Conservation (phyloP, 495 filamentous ascomycete species). For the Penicillium nucicola region DNA sequence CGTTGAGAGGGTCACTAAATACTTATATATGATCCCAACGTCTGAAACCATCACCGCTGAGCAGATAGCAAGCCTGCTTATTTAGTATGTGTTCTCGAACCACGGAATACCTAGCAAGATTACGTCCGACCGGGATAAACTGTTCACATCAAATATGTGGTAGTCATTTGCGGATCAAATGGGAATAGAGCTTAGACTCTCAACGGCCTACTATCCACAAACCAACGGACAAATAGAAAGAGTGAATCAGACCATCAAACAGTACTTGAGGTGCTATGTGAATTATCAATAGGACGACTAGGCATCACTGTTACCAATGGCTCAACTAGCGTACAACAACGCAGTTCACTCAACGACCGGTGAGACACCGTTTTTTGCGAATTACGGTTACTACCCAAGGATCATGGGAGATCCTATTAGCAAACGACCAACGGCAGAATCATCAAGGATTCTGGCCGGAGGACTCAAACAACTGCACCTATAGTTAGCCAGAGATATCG, state of each 20-base stretch:
- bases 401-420: constrained; percentile 6
- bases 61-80: background rate
- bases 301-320: background rate
- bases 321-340: constrained; percentile 14
- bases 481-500: constrained; percentile 14
- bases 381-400: constrained; percentile 5
- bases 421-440: constrained; percentile 1
- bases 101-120: background rate
- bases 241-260: constrained; percentile 6
- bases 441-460: background rate
- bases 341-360: background rate
- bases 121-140: background rate
- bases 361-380: constrained; percentile 5
- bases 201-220: background rate
- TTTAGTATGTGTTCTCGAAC: background rate
- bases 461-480: constrained; percentile 10
- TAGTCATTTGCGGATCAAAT: background rate
- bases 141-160: background rate
- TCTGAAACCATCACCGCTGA: constrained; percentile 1
- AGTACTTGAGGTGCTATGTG: constrained; percentile 8
- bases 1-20: background rate
- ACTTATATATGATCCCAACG: constrained; percentile 1
- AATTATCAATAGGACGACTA: constrained; percentile 11
- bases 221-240: constrained; percentile 8
- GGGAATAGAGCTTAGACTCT: constrained; percentile 3